phyloP scores from a whole-genome alignment of 805 yeast genomes.

The Lachancea sp. region DNA sequence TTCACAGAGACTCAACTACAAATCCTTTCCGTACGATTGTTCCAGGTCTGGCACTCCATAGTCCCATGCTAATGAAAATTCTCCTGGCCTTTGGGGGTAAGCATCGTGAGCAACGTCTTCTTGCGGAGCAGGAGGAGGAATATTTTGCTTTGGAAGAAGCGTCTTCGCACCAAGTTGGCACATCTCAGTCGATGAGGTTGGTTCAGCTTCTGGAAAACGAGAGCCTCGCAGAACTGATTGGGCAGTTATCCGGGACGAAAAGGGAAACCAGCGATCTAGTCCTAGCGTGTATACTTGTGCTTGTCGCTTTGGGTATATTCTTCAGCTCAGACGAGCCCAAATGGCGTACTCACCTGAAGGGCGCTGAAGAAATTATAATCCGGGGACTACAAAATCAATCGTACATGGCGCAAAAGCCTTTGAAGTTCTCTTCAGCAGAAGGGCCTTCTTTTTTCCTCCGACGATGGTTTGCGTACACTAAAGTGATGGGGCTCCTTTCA shows the following conservation, averaged over 20 bases:
- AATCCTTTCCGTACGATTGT: slow-evolving; percentile 62
- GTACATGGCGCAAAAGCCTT: neutral
- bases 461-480: slow-evolving; percentile 66
- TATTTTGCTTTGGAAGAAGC: slow-evolving; percentile 6
- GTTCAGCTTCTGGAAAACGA: no score
- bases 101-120: slow-evolving; percentile 27
- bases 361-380: slow-evolving; percentile 8
- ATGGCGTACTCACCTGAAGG: slow-evolving; percentile 56
- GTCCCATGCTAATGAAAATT: slow-evolving; percentile 48
- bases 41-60: slow-evolving; percentile 61
- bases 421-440: neutral
- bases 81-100: slow-evolving; percentile 46
- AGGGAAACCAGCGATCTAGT: slow-evolving; percentile 3
- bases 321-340: slow-evolving; percentile 39
- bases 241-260: no score
- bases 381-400: neutral
- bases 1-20: slow-evolving; percentile 34
- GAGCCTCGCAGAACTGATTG: no score
- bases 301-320: slow-evolving; percentile 51
- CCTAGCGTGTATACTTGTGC: slow-evolving; percentile 40
- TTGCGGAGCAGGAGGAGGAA: slow-evolving; percentile 1
- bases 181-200: no score
- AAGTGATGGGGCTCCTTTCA: slow-evolving; percentile 56
- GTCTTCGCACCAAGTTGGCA: neutral
- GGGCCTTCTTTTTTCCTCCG: slow-evolving; percentile 41